Evolutionary conservation across 768 basidiomycete species (phyloP).

Genomic region (Termitomyces titanicus): DNA sequence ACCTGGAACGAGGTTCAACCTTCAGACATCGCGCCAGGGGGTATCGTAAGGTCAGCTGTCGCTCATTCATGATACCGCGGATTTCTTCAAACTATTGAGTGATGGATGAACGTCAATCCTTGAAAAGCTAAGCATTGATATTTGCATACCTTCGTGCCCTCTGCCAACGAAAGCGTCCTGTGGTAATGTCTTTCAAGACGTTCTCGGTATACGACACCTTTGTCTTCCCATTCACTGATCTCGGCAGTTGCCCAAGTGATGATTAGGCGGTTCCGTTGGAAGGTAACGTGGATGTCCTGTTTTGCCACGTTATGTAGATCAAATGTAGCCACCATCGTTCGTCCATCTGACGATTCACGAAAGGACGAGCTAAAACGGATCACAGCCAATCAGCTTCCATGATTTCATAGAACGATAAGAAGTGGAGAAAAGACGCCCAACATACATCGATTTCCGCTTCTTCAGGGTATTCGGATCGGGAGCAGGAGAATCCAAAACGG

Average conservation of each 20-base stretch:
- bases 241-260: conserved; percentile 65
- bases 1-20: conserved; percentile 39
- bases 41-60: conserved; percentile 59
- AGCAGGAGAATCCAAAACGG: conserved; percentile 32
- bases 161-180: conserved; percentile 67
- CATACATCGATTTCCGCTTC: conserved; percentile 66
- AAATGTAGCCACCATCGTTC: conserved; percentile 67
- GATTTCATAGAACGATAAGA: conserved; percentile 11
- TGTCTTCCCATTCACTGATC: conserved; percentile 59
- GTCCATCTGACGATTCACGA: conserved; percentile 68
- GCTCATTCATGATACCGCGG: conserved; percentile 60
- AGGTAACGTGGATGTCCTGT: conserved; percentile 74
- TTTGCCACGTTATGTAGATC: conserved; percentile 68
- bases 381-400: conserved; percentile 7
- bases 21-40: conserved; percentile 53
- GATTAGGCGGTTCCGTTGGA: conserved; percentile 56
- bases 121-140: background rate
- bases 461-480: conserved; percentile 42
- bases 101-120: background rate
- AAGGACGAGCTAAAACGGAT: conserved; percentile 52
- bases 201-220: conserved; percentile 58
- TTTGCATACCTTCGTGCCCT: conserved; percentile 61
- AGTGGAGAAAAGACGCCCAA: conserved; percentile 8
- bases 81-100: conserved; percentile 66
- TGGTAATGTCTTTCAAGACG: conserved; percentile 59